Evolutionary conservation across 2,329 filamentous ascomycete species (phyloP).

Genomic region (Hysterium pulicare): DNA sequence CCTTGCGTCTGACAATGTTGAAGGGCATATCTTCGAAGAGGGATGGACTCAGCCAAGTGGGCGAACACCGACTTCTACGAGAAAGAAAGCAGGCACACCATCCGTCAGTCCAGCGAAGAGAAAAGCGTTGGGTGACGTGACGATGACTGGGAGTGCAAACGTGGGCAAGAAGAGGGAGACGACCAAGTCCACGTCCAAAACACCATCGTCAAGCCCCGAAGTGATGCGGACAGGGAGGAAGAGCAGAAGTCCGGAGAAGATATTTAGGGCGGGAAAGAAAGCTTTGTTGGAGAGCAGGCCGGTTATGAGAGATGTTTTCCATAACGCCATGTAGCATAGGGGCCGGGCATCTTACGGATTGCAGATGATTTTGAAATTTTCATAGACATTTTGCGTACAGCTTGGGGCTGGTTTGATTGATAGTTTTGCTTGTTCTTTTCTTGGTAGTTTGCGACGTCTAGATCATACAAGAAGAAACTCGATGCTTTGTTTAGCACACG

Average conservation of each 20-base stretch:
- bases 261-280: slow-evolving; percentile 54
- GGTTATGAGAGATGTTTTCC: slow-evolving; percentile 61
- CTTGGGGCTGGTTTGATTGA: not conserved
- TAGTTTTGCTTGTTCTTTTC: too few relatives aligned
- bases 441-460: too few relatives aligned
- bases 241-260: slow-evolving; percentile 55
- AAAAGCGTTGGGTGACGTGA: slow-evolving; percentile 20
- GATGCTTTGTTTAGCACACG: too few relatives aligned
- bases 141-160: slow-evolving; percentile 17
- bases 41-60: slow-evolving; percentile 38
- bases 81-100: not conserved
- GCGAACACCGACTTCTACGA: slow-evolving; percentile 9
- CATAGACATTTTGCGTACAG: not conserved
- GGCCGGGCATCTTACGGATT: not conserved
- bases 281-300: slow-evolving; percentile 63
- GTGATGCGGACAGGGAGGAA: slow-evolving; percentile 37
- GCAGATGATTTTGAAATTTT: not conserved
- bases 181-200: too few relatives aligned
- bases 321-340: not conserved
- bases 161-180: slow-evolving; percentile 1
- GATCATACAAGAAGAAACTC: too few relatives aligned
- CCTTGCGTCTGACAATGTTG: slow-evolving; percentile 61
- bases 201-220: slow-evolving; percentile 18
- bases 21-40: slow-evolving; percentile 66
- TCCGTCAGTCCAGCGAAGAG: slow-evolving; percentile 3